phyloP scores from a whole-genome alignment of 2,329 filamentous ascomycete genomes.

The Pezicula neosporulosa region DNA sequence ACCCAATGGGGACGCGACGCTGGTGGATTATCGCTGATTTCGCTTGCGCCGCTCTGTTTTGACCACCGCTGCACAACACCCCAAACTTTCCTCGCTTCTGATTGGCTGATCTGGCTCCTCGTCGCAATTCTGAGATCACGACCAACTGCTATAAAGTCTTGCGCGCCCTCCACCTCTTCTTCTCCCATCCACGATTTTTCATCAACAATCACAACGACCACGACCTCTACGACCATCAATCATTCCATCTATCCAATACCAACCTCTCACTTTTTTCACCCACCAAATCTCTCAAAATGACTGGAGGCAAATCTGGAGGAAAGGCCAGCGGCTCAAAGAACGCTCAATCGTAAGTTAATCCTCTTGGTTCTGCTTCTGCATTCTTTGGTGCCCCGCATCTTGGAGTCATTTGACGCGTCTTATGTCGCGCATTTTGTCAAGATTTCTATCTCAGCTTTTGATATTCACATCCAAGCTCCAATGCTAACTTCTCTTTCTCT shows the following conservation, averaged over 20 bases:
- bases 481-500: constrained; percentile 35
- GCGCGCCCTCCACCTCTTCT: constrained; percentile 4
- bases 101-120: too few relatives aligned
- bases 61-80: too few relatives aligned
- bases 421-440: constrained; percentile 8
- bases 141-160: constrained; percentile 7
- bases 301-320: constrained; percentile 99
- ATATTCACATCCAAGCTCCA: constrained; percentile 20
- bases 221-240: constrained; percentile 16
- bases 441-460: constrained; percentile 18
- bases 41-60: too few relatives aligned
- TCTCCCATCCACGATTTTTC: constrained; percentile 17
- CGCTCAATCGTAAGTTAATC: constrained; percentile 86
- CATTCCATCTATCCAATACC: constrained; percentile 26
- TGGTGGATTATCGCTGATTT: too few relatives aligned
- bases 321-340: constrained; percentile 99
- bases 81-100: too few relatives aligned
- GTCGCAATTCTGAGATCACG: too few relatives aligned
- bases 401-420: constrained; percentile 36
- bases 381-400: constrained; percentile 5
- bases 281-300: constrained; percentile 76
- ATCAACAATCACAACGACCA: constrained; percentile 13
- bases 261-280: constrained; percentile 27
- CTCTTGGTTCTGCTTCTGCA: neutral
- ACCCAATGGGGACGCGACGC: too few relatives aligned